Conservation (phyloP, 345 rosid species). For the Draba incana region DNA sequence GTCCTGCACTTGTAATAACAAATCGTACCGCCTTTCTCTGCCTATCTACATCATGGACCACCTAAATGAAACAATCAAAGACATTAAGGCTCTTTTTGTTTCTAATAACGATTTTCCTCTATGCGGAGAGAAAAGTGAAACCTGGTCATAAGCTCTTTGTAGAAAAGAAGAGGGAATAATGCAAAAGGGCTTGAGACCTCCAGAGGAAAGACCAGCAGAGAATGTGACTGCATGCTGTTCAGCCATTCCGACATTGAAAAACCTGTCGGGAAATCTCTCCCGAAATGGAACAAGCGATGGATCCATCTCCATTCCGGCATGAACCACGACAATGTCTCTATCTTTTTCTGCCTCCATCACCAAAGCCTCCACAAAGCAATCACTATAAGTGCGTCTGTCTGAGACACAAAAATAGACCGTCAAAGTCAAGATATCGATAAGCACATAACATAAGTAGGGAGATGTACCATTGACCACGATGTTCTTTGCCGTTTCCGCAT, state of each 20-base stretch:
- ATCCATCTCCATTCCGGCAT: slow-evolving; percentile 85
- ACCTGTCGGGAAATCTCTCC: slow-evolving; percentile 71
- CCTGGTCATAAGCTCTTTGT: slow-evolving; percentile 98
- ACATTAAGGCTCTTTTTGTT: slow-evolving; percentile 18
- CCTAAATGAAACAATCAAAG: slow-evolving; percentile 49
- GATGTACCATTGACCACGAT: slow-evolving; percentile 53
- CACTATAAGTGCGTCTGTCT: slow-evolving; percentile 67
- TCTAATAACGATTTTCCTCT: not conserved
- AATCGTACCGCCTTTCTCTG: slow-evolving; percentile 89
- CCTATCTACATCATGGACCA: slow-evolving; percentile 86
- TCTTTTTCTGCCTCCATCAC: slow-evolving; percentile 79
- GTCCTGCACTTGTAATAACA: slow-evolving; percentile 84
- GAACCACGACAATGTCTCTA: slow-evolving; percentile 77
- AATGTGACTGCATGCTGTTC: slow-evolving; percentile 97
- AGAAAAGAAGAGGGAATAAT: slow-evolving; percentile 83
- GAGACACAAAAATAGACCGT: slow-evolving; percentile 25
- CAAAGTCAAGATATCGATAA: slow-evolving; percentile 20
- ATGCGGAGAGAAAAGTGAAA: slow-evolving; percentile 38
- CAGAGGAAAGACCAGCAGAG: slow-evolving; percentile 92
- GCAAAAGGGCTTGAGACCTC: slow-evolving; percentile 94
- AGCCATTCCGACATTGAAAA: slow-evolving; percentile 90
- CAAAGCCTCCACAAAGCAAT: slow-evolving; percentile 84
- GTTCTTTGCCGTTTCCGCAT: slow-evolving; percentile 36
- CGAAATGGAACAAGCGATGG: slow-evolving; percentile 62
- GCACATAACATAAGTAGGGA: slow-evolving; percentile 7